Evolutionary conservation across 345 rosid species (phyloP).

Genomic region (Kernera saxatilis): DNA sequence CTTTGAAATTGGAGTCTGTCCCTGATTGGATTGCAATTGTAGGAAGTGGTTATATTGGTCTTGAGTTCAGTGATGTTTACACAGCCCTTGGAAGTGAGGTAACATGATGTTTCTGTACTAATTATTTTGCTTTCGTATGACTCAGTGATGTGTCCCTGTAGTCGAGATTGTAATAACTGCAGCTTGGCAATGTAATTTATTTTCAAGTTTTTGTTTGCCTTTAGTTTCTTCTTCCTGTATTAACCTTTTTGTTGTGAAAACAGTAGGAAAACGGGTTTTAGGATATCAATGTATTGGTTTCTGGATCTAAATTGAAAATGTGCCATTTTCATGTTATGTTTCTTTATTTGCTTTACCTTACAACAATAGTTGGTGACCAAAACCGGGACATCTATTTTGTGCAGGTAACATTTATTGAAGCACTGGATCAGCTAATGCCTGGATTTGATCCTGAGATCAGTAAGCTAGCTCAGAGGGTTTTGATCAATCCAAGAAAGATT

Average conservation of each 20-base stretch:
- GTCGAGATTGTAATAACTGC: not conserved
- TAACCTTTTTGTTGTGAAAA: not conserved
- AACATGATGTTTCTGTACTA: not conserved
- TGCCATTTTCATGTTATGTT: not conserved
- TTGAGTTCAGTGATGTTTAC: constrained; percentile 98
- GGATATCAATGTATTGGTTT: not conserved
- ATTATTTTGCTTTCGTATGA: not conserved
- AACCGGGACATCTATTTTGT: constrained; percentile 7
- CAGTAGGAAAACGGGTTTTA: not conserved
- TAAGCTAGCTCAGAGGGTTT: constrained; percentile 91
- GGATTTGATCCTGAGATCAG: constrained; percentile 99
- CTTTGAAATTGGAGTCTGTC: constrained; percentile 86
- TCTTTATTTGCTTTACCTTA: not conserved
- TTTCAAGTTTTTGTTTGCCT: not conserved
- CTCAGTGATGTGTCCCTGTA: not conserved
- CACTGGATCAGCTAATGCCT: constrained; percentile 97
- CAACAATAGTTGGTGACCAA: constrained; percentile 2
- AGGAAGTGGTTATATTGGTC: constrained; percentile 99
- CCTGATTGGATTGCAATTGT: constrained; percentile 99
- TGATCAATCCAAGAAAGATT: constrained; percentile 88
- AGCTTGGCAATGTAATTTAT: not conserved
- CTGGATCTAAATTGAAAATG: not conserved
- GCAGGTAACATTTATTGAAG: constrained; percentile 97
- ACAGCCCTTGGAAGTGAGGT: constrained; percentile 99
- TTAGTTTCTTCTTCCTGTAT: not conserved